A percentile compares a stretch with the other conserved stretches of the same genome.
These are phyloP conservation scores for Colletotrichum horii DNA, from an alignment of 2,329 filamentous ascomycete species.

Conservation along the genomic window DNA sequence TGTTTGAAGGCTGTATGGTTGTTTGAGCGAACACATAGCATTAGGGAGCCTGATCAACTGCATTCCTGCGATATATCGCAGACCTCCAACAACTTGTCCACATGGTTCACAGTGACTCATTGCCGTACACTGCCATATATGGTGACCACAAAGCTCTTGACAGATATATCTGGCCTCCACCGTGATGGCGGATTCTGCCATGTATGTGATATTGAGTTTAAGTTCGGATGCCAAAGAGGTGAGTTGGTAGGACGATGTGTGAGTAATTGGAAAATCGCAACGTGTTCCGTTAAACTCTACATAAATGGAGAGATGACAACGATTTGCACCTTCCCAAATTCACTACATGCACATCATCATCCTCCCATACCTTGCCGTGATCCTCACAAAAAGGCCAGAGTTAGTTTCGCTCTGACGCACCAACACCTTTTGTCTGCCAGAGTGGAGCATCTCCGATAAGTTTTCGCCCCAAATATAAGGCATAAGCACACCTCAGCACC, in stretches of 20 bases:
- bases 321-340: neutral
- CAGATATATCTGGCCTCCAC: neutral
- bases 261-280: neutral
- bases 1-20: constrained; percentile 21
- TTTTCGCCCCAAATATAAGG: constrained; percentile 3
- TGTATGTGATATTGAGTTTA: neutral
- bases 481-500: neutral
- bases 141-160: neutral
- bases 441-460: constrained; percentile 2
- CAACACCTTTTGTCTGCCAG: neutral
- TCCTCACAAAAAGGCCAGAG: neutral
- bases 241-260: neutral
- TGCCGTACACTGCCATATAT: neutral
- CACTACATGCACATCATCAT: neutral
- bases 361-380: neutral
- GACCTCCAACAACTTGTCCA: constrained; percentile 5
- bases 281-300: neutral
- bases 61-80: constrained; percentile 23
- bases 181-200: neutral
- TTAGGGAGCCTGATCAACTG: constrained; percentile 22
- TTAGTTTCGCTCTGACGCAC: constrained; percentile 4
- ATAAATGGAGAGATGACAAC: neutral
- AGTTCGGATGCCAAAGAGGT: neutral
- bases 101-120: neutral
- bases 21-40: constrained; percentile 21